Evolutionary conservation across 169 alveolate genomes (phyloP).

Genomic region (Toxoplasma gondii): DNA sequence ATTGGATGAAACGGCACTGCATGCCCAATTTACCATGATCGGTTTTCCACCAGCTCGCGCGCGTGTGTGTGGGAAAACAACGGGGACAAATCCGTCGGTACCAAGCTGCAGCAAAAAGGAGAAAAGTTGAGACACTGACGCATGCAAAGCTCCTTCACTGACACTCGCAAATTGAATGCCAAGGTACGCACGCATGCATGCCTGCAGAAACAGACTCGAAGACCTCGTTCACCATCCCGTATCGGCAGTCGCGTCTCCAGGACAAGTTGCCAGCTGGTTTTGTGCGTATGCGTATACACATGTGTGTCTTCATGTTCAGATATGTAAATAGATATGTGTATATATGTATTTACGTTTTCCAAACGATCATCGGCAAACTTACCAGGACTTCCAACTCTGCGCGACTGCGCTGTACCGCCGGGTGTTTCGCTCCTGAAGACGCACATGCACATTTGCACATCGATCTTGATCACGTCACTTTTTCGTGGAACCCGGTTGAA

Average conservation of each 20-base stretch:
- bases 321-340: neutral
- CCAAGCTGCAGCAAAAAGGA: constrained; percentile 34
- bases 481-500: no score
- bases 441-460: neutral
- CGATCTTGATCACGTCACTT: no score
- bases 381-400: constrained; percentile 14
- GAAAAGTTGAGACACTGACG: neutral
- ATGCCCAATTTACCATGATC: constrained; percentile 41
- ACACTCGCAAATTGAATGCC: neutral
- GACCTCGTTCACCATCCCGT: no score
- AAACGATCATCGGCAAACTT: neutral
- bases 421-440: constrained; percentile 6
- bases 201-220: neutral
- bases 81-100: constrained; percentile 50
- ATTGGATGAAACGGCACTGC: no score
- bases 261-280: no score
- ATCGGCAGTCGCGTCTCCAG: no score
- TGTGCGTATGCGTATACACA: no score
- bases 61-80: constrained; percentile 36
- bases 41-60: constrained; percentile 66
- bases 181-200: neutral
- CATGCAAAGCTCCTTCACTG: neutral
- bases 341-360: no score
- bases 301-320: no score
- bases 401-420: constrained; percentile 4